phyloP scores from a whole-genome alignment of 2,329 filamentous ascomycete genomes.

The Eutypella sp. region DNA sequence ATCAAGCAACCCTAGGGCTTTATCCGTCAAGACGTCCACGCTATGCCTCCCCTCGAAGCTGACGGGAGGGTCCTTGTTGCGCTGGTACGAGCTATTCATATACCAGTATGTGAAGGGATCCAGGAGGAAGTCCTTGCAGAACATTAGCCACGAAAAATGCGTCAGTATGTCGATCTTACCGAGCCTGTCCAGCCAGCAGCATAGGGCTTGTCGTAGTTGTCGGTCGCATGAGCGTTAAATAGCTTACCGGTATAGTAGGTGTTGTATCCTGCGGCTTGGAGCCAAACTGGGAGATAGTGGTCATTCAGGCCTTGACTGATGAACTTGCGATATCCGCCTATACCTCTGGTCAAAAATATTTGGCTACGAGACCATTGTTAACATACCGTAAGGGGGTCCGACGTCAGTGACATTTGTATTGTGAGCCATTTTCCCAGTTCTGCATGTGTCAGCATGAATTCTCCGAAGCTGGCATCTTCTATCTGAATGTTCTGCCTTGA shows the following conservation, averaged over 20 bases:
- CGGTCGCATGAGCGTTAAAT: constrained; percentile 58
- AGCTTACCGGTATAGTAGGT: constrained; percentile 73
- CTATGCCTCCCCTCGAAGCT: constrained; percentile 51
- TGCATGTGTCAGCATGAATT: too few relatives aligned
- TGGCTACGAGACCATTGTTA: constrained; percentile 42
- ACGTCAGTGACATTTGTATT: constrained; percentile 66
- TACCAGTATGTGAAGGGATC: constrained; percentile 62
- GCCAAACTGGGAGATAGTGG: constrained; percentile 64
- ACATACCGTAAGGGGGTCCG: constrained; percentile 49
- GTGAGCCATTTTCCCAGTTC: constrained; percentile 60
- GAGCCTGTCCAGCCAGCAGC: constrained; percentile 56
- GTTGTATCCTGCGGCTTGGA: constrained; percentile 63
- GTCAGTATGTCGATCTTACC: too few relatives aligned
- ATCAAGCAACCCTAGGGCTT: constrained; percentile 48
- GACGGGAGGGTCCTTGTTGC: constrained; percentile 49
- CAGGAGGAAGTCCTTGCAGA: constrained; percentile 39
- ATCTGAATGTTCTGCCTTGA: too few relatives aligned
- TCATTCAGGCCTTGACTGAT: constrained; percentile 60
- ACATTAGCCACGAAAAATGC: constrained; percentile 1
- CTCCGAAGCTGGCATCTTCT: too few relatives aligned
- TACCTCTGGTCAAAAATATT: constrained; percentile 4
- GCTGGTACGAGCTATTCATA: constrained; percentile 54
- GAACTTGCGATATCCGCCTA: constrained; percentile 61
- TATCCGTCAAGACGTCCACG: constrained; percentile 48
- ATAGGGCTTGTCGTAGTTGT: constrained; percentile 56